Conservation (phyloP, 2,329 filamentous ascomycete species). For the Colletotrichum truncatum region DNA sequence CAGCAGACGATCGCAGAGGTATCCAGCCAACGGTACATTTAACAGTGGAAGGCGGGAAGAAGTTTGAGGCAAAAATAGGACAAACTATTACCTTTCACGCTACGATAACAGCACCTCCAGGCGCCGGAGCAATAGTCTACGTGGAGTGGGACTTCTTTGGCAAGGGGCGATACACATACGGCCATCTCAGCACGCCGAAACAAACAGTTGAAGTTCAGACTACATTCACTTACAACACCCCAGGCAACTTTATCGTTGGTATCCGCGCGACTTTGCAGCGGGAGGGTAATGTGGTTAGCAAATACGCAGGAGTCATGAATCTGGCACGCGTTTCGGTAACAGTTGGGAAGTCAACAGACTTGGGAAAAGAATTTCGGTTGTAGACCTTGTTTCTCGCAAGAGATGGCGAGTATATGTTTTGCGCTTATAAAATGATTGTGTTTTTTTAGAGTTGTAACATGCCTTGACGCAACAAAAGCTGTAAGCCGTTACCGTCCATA, state of each 20-base stretch:
- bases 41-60: neutral
- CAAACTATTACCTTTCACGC: slow-evolving; percentile 14
- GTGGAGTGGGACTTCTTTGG: slow-evolving; percentile 32
- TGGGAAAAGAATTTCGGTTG: neutral
- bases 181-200: neutral
- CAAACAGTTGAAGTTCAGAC: neutral
- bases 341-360: neutral
- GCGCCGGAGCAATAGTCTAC: slow-evolving; percentile 26
- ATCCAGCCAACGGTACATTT: slow-evolving; percentile 33
- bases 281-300: neutral
- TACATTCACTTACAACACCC: neutral
- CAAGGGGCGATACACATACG: neutral
- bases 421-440: too few relatives aligned
- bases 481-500: too few relatives aligned
- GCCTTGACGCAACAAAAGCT: too few relatives aligned
- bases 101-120: neutral
- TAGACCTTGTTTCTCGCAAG: neutral
- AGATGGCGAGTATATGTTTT: neutral
- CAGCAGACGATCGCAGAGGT: slow-evolving; percentile 25
- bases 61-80: neutral
- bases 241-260: neutral
- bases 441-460: too few relatives aligned
- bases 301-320: neutral
- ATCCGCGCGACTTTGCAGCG: neutral
- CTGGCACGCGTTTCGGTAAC: neutral